These are phyloP conservation scores for Paecilomyces fulvus DNA, from an alignment of 2,329 filamentous ascomycete species.

Conservation along the genomic window DNA sequence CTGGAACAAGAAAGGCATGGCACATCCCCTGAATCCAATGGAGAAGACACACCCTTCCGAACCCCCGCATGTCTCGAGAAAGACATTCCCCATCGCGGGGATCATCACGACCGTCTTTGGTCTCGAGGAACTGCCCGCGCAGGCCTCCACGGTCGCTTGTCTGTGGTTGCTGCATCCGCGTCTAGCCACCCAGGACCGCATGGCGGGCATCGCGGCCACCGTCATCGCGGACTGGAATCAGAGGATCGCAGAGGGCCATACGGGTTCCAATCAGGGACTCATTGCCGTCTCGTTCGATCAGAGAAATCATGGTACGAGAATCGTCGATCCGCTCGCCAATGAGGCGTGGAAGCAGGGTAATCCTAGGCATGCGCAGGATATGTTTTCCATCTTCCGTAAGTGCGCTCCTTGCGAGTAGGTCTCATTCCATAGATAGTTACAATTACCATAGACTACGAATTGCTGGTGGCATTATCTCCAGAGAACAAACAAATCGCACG, in stretches of 20 bases:
- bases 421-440: background rate
- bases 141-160: conserved; percentile 54
- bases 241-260: conserved; percentile 23
- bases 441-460: background rate
- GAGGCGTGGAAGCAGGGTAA: conserved; percentile 74
- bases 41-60: conserved; percentile 18
- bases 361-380: conserved; percentile 74
- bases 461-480: background rate
- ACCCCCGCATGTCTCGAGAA: conserved; percentile 48
- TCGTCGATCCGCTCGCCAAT: conserved; percentile 61
- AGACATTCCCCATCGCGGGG: conserved; percentile 64
- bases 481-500: no score
- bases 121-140: conserved; percentile 59
- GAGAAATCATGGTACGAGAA: conserved; percentile 76
- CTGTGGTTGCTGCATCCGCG: conserved; percentile 91
- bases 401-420: conserved; percentile 5
- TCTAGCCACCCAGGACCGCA: conserved; percentile 59
- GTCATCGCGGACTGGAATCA: conserved; percentile 61
- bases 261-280: conserved; percentile 44
- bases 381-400: conserved; percentile 70
- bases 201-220: conserved; percentile 65
- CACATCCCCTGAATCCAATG: conserved; percentile 27
- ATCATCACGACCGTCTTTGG: conserved; percentile 75
- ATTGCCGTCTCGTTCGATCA: conserved; percentile 85
- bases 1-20: conserved; percentile 14